A percentile compares a stretch with the other conserved stretches of the same genome.
Evolutionary conservation across 257 asterid genomes (phyloP).

Genomic region (Gentiana straminea): DNA sequence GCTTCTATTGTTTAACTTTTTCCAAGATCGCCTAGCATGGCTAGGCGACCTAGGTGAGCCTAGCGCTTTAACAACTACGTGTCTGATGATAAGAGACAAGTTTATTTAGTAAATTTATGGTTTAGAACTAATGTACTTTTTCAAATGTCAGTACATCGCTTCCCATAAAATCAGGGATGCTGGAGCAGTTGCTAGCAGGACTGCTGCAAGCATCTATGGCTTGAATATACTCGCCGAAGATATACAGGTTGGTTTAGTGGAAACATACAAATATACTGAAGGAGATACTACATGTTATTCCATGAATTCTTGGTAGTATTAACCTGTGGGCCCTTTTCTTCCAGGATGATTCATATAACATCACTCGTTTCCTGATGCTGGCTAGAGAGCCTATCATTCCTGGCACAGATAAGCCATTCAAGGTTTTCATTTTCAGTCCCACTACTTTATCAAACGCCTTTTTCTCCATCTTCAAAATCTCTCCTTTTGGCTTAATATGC

Average conservation of each 20-base stretch:
- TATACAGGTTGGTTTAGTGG: conserved; percentile 58
- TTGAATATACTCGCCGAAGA: conserved; percentile 82
- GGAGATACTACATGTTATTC: neutral
- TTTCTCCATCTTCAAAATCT: neutral
- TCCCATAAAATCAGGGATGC: conserved; percentile 67
- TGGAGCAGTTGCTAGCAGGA: conserved; percentile 95
- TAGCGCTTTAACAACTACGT: no score
- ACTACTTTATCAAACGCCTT: neutral
- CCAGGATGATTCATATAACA: conserved; percentile 91
- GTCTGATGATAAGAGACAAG: neutral
- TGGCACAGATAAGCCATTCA: conserved; percentile 82
- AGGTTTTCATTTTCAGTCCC: conserved; percentile 38
- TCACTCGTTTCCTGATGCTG: conserved; percentile 93
- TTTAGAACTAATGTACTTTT: neutral
- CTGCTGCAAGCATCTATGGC: conserved; percentile 73
- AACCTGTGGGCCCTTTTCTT: conserved; percentile 9
- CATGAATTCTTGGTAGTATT: conserved; percentile 2
- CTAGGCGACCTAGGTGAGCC: no score
- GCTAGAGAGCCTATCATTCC: conserved; percentile 99
- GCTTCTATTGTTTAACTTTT: no score
- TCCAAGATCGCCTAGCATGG: no score
- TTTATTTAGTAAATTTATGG: conserved; percentile 5
- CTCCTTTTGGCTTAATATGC: neutral
- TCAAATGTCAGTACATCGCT: conserved; percentile 51
- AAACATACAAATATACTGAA: neutral